Evolutionary conservation across 352 stramenopile genomes (phyloP), one percentile per base, ranked within the genome.

Genomic region (Phytophthora litchii): DNA sequence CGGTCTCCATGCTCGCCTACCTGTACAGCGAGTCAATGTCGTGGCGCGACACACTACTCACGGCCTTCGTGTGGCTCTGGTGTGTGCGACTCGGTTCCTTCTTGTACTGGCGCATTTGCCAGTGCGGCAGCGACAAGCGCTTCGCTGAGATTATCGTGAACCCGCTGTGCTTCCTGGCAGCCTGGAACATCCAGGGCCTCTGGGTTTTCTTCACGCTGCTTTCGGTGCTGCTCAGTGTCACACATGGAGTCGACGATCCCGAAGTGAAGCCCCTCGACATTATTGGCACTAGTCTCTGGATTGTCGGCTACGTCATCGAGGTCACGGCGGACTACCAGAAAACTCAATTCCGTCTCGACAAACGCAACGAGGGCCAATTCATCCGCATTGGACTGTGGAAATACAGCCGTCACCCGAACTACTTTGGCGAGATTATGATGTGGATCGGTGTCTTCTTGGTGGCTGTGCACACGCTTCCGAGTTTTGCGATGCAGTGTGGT

Each of bases 351-450:
- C 81, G 78, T 17, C 67, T 56, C 17, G 72, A 91, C 54, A 46
- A 65, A 29, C 40, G 58, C 40, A 93, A 94, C 67, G 75, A 92
- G 48, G 75, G 71, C 53, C 77, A 83, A 64, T 96, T 95, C 61
- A 96, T 96, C 45, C 70, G 72, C n/a, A 69, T 47, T 3, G 90
- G 90, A 0, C 65, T 97, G 6, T 97, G 91, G 91, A 53, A 55
- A 44, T 96, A 92, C 55, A 95, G 78, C 49, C 86, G 92, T 31
- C 94, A 98, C 81, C 94, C 92, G 1, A 98, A 98, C 65, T 98
- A 98, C 67, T 88, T 86, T 29, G 91, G 91, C 5, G 94, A 98
- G 77, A 93, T 98, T 48, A 64, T 88, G 38, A 93, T 97, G 74
- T 98, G 91, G 91, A 37, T 86, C 34, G 80, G 78, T 11, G 68